Base-by-base conservation (phyloP, 257 asterid genomes). In the Penstemon eatonii region DNA sequence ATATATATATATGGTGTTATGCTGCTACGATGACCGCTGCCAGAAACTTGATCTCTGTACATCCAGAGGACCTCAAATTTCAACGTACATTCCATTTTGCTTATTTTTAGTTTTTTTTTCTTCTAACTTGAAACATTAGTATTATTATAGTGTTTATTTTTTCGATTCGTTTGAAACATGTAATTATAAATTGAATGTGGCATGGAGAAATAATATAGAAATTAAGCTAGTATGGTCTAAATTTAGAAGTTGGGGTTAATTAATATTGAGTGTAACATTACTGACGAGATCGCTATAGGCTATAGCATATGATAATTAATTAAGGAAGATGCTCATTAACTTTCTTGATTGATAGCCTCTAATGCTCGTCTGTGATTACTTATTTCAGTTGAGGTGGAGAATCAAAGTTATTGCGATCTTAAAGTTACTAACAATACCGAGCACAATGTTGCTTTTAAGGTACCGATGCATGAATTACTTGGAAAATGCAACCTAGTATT, bases 401-500 rank as follows among this genome's bases (percentile, higher is more conserved):
- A 86, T 77, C 96, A 82, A 70, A 91, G 91, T 73, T 86, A 76
- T 65, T 85, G 97, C 77, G 92, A 88, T 75, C 88, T 91, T 71
- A 88, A 85, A 81, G 88, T 86, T 71, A 71, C 92, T 40, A 91
- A 88, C 81, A 83, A 78, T 51, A 85, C 95, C n/a, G 95, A 86
- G 76, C 73, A 88, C 11, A 70, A 78, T 81, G 87, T 91, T 82
- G 95, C 95, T 81, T 91, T 88, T 69, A 89, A 89, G 96, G 96
- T 88, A 73, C n/a, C 42, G 56, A 12, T 61, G 38, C 65, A 25
- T 25, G 2, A 25, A 25, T 25, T 12, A 37, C 18, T 57, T 19
- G 46, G 33, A 15, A 19, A 43, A 5, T 41, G 49, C 45, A 50
- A 50, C 7, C 40, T 9, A n/a, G 19, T 42, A 61, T 10, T 8